A percentile compares a stretch with the other conserved stretches of the same genome.
Conservation (phyloP, 768 basidiomycete species). For the Lyophyllum semitale region DNA sequence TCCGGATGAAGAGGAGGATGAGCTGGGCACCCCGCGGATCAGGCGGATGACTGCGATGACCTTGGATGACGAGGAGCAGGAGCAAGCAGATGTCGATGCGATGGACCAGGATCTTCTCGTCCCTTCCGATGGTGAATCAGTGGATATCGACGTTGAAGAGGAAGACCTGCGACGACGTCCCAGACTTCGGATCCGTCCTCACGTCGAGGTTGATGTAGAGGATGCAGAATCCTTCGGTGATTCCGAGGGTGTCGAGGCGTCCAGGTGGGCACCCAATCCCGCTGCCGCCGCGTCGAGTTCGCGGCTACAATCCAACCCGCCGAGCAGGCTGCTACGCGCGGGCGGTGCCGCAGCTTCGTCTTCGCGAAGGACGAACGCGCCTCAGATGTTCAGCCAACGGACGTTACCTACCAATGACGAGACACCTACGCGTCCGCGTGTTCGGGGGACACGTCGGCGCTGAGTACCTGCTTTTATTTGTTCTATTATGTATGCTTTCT, state of each 20-base stretch:
- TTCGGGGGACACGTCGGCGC: slow-evolving; percentile 51
- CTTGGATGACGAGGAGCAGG: slow-evolving; percentile 43
- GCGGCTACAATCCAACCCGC: slow-evolving; percentile 1
- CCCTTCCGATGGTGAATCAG: slow-evolving; percentile 43
- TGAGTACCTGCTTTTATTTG: slow-evolving; percentile 24
- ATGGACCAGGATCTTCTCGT: slow-evolving; percentile 72
- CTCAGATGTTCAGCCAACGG: slow-evolving; percentile 33
- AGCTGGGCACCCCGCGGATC: slow-evolving; percentile 22
- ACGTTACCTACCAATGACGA: slow-evolving; percentile 39
- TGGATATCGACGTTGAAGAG: slow-evolving; percentile 31
- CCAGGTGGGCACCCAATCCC: slow-evolving; percentile 31
- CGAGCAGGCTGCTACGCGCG: slow-evolving; percentile 5
- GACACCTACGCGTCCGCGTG: slow-evolving; percentile 64
- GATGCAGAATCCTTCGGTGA: slow-evolving; percentile 18
- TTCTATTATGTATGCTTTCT: slow-evolving; percentile 1
- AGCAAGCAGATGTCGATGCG: slow-evolving; percentile 64
- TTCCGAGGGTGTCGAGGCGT: slow-evolving; percentile 30
- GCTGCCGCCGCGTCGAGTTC: slow-evolving; percentile 15
- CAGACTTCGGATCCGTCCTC: slow-evolving; percentile 15
- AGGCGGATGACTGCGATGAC: slow-evolving; percentile 25
- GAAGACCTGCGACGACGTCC: slow-evolving; percentile 21
- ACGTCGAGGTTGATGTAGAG: slow-evolving; percentile 18
- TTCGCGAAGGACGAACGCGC: slow-evolving; percentile 19
- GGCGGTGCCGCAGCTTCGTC: slow-evolving; percentile 7
- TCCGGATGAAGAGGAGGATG: slow-evolving; percentile 48